A percentile compares a stretch with the other conserved stretches of the same genome.
phyloP scores from a whole-genome alignment of 2,329 filamentous ascomycete genomes.

The Rutstroemia sp. region DNA sequence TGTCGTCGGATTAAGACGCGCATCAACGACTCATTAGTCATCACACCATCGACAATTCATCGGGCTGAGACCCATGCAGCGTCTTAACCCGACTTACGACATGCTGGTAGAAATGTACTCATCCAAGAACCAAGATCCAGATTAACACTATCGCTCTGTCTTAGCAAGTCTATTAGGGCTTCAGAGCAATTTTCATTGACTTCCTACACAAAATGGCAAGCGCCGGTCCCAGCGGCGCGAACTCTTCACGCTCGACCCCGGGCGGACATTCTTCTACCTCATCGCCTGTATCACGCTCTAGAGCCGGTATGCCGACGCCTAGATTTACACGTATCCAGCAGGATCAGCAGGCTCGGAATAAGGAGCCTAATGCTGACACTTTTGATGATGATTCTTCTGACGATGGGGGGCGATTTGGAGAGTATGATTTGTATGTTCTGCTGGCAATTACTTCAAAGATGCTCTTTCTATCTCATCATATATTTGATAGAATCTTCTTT shows the following conservation, averaged over 20 bases:
- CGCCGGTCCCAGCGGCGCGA: neutral
- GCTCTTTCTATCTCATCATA: neutral
- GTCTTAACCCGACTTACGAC: too few relatives aligned
- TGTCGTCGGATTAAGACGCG: too few relatives aligned
- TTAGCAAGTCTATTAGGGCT: neutral
- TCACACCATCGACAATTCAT: too few relatives aligned
- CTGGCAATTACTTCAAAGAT: neutral
- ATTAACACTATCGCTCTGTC: neutral
- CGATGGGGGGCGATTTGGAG: slow-evolving; percentile 4
- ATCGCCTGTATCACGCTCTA: neutral
- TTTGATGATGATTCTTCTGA: slow-evolving; percentile 17
- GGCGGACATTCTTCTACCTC: neutral
- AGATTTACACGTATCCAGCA: slow-evolving; percentile 44
- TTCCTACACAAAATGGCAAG: neutral
- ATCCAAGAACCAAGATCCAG: too few relatives aligned
- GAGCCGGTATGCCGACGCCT: neutral
- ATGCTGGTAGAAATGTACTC: too few relatives aligned
- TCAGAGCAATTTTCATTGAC: neutral
- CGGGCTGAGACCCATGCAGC: too few relatives aligned
- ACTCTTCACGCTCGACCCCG: slow-evolving; percentile 1
- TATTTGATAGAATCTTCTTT: neutral
- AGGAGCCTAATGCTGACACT: slow-evolving; percentile 44
- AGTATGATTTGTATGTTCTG: slow-evolving; percentile 16
- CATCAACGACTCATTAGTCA: too few relatives aligned
- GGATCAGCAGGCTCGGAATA: slow-evolving; percentile 51